Percentiles rank a stretch among this genome's conserved stretches.
These are phyloP conservation scores for Pichia norvegensis DNA, from an alignment of 1,139 yeast species.

Conservation along the genomic window DNA sequence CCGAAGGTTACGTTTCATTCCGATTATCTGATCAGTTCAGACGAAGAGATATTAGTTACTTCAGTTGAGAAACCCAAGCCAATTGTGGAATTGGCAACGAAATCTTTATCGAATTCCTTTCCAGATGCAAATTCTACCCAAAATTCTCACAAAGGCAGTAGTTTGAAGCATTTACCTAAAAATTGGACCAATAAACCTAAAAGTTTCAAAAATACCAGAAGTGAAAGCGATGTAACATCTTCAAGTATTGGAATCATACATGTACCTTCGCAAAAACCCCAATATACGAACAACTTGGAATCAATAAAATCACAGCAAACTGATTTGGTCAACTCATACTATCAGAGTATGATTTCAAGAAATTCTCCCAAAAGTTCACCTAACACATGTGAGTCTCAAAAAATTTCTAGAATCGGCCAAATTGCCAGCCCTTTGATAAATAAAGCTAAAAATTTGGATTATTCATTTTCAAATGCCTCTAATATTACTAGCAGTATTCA, in stretches of 20 bases:
- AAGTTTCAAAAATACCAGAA: background rate
- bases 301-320: background rate
- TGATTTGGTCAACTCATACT: background rate
- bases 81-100: background rate
- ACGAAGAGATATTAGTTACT: background rate
- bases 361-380: background rate
- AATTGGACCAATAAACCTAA: background rate
- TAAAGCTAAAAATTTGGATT: background rate
- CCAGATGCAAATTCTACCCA: background rate
- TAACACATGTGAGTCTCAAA: background rate
- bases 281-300: no score
- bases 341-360: no score
- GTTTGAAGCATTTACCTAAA: background rate
- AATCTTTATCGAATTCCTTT: no score
- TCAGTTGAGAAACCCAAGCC: background rate
- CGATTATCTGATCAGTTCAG: background rate
- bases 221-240: background rate
- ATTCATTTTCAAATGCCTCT: conserved; percentile 1
- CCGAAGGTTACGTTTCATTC: background rate
- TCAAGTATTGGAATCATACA: background rate
- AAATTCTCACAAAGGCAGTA: background rate
- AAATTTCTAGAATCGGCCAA: background rate
- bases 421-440: background rate
- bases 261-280: background rate
- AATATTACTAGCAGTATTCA: conserved; percentile 3